Evolutionary conservation across 108 stramenopile species (phyloP), one percentile per base, ranked within the genome.

Genomic region (Asterionellopsis glacialis): DNA sequence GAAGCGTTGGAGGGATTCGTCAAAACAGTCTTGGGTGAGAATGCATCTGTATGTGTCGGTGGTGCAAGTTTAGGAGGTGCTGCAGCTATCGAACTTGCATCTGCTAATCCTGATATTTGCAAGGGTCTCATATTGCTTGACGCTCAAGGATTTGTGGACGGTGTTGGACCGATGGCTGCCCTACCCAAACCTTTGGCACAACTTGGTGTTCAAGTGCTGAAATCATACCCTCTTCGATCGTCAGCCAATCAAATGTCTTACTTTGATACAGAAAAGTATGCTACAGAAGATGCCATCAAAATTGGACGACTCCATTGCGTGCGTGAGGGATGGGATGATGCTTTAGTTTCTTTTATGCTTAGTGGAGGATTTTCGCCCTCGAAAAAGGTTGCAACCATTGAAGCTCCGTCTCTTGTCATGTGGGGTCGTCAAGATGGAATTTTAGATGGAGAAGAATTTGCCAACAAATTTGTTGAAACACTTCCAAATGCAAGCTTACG

Each of bases 401-500:
- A 70, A 25, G 74, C 73, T 1, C 85, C 86, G 11, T 59, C 85
- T 2, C 66, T 95, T 18, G 82, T 97, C 0, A 56, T 97, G n/a
- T 97, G 96, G 96, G 96, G 96, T 10, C 71, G 87, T 22, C 77
- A 95, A 28, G 96, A 95, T 79, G 87, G 82, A n/a, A 95, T 95
- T 33, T 5, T 33, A 33, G 33, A 33, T 33, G 33, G 33, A 33
- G 33, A 33, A 7, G 33, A 7, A 33, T 33, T 7, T 7, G 7
- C 33, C 13, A 64, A 81, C 41, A 87, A 89, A 72, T 95, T 95
- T 68, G 59, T 86, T 9, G 81, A 91, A 41, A 70, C 73, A 45
- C 62, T 97, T 51, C 82, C 85, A 1, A 62, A 92, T 58, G 91
- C 91, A 15, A 44, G 62, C 26, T 45, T 95, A 63, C 55, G 76